These are phyloP conservation scores for Cytospora piceicola DNA, from an alignment of 2,329 filamentous ascomycete species.

Conservation along the genomic window DNA sequence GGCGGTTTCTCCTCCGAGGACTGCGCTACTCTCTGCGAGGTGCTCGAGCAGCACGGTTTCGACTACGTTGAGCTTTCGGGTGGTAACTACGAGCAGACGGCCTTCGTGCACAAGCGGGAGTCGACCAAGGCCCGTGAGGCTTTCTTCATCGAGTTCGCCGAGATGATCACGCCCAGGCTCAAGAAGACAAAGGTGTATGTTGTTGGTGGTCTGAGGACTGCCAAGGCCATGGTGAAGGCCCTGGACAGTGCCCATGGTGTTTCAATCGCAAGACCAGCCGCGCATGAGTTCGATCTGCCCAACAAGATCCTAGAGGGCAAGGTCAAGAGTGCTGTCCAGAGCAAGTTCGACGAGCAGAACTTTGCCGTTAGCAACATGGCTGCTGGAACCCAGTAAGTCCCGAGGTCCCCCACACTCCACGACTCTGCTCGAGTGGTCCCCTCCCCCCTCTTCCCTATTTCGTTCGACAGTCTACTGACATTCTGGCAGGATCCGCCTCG, in stretches of 20 bases:
- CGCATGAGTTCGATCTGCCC: slow-evolving; percentile 52
- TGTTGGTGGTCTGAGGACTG: slow-evolving; percentile 58
- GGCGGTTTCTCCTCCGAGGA: slow-evolving; percentile 56
- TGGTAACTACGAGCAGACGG: slow-evolving; percentile 60
- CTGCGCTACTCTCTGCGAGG: slow-evolving; percentile 50
- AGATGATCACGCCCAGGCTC: slow-evolving; percentile 50
- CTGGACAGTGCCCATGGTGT: slow-evolving; percentile 59
- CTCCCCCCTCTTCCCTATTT: no score
- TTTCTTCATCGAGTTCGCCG: slow-evolving; percentile 63
- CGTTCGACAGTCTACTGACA: not conserved
- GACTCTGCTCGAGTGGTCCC: not conserved
- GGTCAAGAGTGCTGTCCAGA: slow-evolving; percentile 52
- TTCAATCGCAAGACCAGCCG: slow-evolving; percentile 56
- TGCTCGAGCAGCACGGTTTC: slow-evolving; percentile 54
- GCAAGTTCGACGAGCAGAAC: slow-evolving; percentile 51
- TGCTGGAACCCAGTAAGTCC: slow-evolving; percentile 29
- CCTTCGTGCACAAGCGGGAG: slow-evolving; percentile 55
- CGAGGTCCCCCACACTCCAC: not conserved
- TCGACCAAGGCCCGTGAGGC: slow-evolving; percentile 58
- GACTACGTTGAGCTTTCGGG: slow-evolving; percentile 63
- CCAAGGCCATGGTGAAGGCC: slow-evolving; percentile 57
- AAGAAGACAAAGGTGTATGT: slow-evolving; percentile 56
- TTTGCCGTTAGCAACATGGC: slow-evolving; percentile 39
- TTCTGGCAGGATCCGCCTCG: slow-evolving; percentile 21
- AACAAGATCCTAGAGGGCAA: slow-evolving; percentile 50